Percentiles rank a stretch among this genome's conserved stretches.
Conservation (phyloP, 2,329 filamentous ascomycete species). For the Nannizzia gypsea region DNA sequence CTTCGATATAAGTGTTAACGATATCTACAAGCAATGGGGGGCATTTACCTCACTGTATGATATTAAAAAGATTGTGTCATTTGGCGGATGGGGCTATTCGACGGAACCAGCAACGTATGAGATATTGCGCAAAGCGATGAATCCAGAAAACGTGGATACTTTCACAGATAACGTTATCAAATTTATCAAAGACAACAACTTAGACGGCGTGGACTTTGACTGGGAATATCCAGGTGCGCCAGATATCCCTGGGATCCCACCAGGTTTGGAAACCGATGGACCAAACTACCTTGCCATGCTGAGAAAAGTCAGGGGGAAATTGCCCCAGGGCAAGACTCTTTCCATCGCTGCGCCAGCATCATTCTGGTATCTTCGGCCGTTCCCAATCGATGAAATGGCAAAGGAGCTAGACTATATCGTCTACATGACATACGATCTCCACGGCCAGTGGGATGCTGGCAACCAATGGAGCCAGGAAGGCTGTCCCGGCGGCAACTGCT, state of each 20-base stretch:
- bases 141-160: too few species aligned
- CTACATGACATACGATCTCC: constrained; percentile 30
- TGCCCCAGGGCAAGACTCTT: constrained; percentile 14
- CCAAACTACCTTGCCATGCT: constrained; percentile 26
- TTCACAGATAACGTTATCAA: constrained; percentile 17
- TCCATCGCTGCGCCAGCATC: constrained; percentile 21
- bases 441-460: constrained; percentile 18
- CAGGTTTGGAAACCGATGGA: constrained; percentile 19
- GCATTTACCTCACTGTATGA: too few species aligned
- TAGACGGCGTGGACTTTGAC: constrained; percentile 33
- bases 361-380: constrained; percentile 22
- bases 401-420: constrained; percentile 22
- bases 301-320: constrained; percentile 10
- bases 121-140: too few species aligned
- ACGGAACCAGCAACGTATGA: too few species aligned
- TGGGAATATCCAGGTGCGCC: constrained; percentile 29
- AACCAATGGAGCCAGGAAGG: constrained; percentile 7
- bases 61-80: too few species aligned
- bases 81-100: too few species aligned
- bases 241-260: constrained; percentile 28
- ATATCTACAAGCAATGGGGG: too few species aligned
- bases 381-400: constrained; percentile 19
- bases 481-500: constrained; percentile 21
- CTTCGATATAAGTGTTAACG: too few species aligned
- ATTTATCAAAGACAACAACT: constrained; percentile 29